These are phyloP conservation scores for Puccinia coronata DNA, from an alignment of 1,284 basidiomycete species.

Conservation along the genomic window DNA sequence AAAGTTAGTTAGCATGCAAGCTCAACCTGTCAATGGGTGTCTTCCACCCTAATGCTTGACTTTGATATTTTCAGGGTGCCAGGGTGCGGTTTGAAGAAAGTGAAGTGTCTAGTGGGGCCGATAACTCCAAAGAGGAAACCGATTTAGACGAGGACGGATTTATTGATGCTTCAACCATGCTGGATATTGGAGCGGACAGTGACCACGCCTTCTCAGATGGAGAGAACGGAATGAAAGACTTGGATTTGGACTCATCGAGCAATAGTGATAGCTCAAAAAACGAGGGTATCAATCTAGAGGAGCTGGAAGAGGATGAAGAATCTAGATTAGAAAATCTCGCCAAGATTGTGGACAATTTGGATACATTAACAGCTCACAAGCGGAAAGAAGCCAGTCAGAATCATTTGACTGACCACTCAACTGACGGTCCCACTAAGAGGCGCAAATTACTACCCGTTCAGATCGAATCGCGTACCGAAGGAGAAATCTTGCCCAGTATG, in stretches of 20 bases:
- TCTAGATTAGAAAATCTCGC: conserved; percentile 25
- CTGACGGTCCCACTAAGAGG: conserved; percentile 25
- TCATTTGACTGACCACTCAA: neutral
- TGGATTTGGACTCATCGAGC: conserved; percentile 6
- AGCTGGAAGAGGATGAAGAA: conserved; percentile 31
- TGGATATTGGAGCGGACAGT: conserved; percentile 41
- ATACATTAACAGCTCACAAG: conserved; percentile 17
- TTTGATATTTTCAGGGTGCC: neutral
- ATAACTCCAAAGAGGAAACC: conserved; percentile 26
- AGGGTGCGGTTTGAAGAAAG: conserved; percentile 21
- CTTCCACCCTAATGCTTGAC: neutral
- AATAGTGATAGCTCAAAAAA: neutral
- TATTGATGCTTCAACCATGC: conserved; percentile 47
- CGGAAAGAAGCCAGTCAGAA: conserved; percentile 28
- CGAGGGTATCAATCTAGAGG: conserved; percentile 24
- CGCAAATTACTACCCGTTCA: conserved; percentile 42
- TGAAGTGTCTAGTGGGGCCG: neutral
- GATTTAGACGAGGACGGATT: conserved; percentile 15
- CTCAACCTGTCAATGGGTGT: neutral
- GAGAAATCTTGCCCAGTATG: conserved; percentile 28
- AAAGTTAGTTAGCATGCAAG: neutral
- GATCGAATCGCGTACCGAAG: conserved; percentile 27
- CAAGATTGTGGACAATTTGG: conserved; percentile 36
- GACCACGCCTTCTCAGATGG: conserved; percentile 36
- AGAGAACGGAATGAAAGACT: neutral